Evolutionary conservation across 495 filamentous ascomycete species (phyloP).

Genomic region (Aspergillus indologenus): DNA sequence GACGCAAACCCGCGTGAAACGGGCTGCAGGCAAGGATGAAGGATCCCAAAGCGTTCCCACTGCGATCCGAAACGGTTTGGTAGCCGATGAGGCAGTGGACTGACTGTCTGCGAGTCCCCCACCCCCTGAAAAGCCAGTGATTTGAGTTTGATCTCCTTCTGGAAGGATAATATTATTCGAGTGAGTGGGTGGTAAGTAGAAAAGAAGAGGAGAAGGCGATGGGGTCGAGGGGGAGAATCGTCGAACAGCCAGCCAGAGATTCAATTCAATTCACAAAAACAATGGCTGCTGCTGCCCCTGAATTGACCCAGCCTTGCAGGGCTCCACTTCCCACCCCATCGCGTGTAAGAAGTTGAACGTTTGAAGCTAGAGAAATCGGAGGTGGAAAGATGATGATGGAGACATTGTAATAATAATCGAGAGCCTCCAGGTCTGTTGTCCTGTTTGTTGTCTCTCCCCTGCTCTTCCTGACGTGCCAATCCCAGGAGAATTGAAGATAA

Average conservation of each 20-base stretch:
- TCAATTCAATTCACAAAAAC: background rate
- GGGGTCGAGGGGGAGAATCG: background rate
- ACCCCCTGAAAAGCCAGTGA: background rate
- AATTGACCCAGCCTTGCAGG: constrained; percentile 8
- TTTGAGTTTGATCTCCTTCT: background rate
- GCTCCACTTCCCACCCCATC: constrained; percentile 1
- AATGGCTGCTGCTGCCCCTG: constrained; percentile 5
- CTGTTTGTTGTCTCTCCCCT: too few relatives aligned
- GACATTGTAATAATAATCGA: background rate
- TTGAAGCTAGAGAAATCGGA: background rate
- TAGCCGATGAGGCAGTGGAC: background rate
- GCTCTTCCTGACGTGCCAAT: too few relatives aligned
- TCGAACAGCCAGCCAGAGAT: background rate
- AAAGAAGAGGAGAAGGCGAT: background rate
- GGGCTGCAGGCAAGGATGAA: constrained; percentile 2
- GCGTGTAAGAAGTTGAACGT: background rate
- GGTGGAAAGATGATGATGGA: background rate
- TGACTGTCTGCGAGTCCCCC: too few relatives aligned
- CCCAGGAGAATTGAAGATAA: too few relatives aligned
- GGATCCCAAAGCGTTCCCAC: background rate
- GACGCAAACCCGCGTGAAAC: constrained; percentile 5
- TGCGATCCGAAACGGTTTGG: constrained; percentile 5
- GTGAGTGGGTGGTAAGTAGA: too few relatives aligned
- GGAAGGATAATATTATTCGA: background rate
- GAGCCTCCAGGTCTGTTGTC: too few relatives aligned